A percentile compares a stretch with the other conserved stretches of the same genome.
These are phyloP conservation scores for Beauveria brongniartii DNA, from an alignment of 2,329 filamentous ascomycete genomes.

Conservation along the genomic window DNA sequence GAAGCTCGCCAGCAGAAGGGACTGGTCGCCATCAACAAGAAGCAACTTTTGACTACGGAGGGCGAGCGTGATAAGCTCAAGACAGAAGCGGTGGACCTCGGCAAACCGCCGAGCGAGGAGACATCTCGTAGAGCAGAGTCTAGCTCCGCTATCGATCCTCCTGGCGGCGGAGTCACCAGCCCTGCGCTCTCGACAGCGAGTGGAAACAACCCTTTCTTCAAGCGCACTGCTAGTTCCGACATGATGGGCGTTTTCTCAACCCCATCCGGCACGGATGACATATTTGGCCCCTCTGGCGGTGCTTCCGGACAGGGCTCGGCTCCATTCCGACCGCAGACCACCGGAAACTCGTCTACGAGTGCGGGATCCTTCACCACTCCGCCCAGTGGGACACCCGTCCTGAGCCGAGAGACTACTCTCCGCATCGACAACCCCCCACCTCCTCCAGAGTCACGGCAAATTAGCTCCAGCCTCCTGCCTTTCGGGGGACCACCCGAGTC, in stretches of 20 bases:
- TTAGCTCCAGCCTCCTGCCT: slow-evolving; percentile 68
- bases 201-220: slow-evolving; percentile 93
- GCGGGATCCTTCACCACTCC: slow-evolving; percentile 44
- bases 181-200: slow-evolving; percentile 61
- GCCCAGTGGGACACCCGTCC: slow-evolving; percentile 52
- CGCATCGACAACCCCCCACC: slow-evolving; percentile 48
- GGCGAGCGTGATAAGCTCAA: slow-evolving; percentile 82
- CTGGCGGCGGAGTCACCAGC: slow-evolving; percentile 50
- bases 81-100: slow-evolving; percentile 63
- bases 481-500: slow-evolving; percentile 61
- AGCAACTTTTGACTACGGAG: slow-evolving; percentile 86
- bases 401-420: slow-evolving; percentile 54
- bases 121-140: slow-evolving; percentile 43
- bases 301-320: slow-evolving; percentile 31
- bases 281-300: slow-evolving; percentile 59
- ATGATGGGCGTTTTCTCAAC: slow-evolving; percentile 47
- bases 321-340: slow-evolving; percentile 44
- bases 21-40: slow-evolving; percentile 95
- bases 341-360: slow-evolving; percentile 47
- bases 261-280: slow-evolving; percentile 56
- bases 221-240: slow-evolving; percentile 55
- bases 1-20: slow-evolving; percentile 94
- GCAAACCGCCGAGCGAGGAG: slow-evolving; percentile 54
- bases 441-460: slow-evolving; percentile 66
- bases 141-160: slow-evolving; percentile 38